Evolutionary conservation across 306 rosid genomes (phyloP), one percentile per base, ranked within the genome.

Genomic region (Dryas alaskensis): DNA sequence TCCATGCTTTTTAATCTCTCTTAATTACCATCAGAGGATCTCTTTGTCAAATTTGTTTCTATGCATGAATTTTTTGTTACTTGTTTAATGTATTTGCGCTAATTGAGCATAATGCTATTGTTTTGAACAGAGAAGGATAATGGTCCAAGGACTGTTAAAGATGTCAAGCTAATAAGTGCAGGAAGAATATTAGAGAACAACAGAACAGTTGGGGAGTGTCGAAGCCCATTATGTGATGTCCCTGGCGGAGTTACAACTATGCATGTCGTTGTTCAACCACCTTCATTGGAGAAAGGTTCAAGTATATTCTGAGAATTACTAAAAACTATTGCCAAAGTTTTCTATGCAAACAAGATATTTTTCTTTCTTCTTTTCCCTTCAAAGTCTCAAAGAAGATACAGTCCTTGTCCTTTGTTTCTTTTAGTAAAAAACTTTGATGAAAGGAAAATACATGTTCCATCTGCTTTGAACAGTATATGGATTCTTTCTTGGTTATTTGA

Each of bases 191-290:
- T 93, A 84, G 97, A 93, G 81, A 93, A 93, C 82, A 88, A 76
- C 76, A 91, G 49, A 89, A 93, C 98, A 48, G 88, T 93, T 9
- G 92, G 88, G 53, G 98, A 93, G 72, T 91, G 98, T 75, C 88
- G 69, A 67, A 93, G 96, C 87, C 97, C 96, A 39, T 84, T 91
- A 73, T 81, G 78, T 14, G 92, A 93, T 63, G 81, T 88, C 58
- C 96, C 93, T 27, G 98, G 91, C 14, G 91, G 89, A 70, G 90
- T 92, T 42, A 93, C 96, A 49, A 93, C 97, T 31, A 93, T 93
- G 97, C 98, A 85, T 68, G 97, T 91, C 40, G 82, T 93, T 70
- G 88, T 93, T 78, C 97, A 89, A 76, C 92, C 86, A 61, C 89
- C 93, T 13, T 61, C 83, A 22, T 52, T 58, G 72, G 96, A 89